phyloP scores from a whole-genome alignment of 1,139 yeast species.

The Pichia sp. region DNA sequence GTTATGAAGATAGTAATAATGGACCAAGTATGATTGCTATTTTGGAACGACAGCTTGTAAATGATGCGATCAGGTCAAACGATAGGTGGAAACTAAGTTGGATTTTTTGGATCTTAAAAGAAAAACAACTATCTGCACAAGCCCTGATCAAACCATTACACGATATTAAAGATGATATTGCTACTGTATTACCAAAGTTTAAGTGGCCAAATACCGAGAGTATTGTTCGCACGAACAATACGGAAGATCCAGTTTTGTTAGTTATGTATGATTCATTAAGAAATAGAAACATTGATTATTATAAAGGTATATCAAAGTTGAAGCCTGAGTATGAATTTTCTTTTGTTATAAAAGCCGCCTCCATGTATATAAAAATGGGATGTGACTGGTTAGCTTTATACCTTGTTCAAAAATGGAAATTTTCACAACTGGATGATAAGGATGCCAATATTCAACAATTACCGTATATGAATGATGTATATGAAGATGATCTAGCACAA shows the following conservation, averaged over 20 bases:
- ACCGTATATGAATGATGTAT: neutral
- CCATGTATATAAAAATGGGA: constrained; percentile 80
- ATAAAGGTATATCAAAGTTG: constrained; percentile 43
- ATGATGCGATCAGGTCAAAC: constrained; percentile 52
- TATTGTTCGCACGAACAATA: constrained; percentile 30
- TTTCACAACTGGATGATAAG: constrained; percentile 28
- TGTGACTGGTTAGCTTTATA: constrained; percentile 73
- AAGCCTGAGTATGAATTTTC: constrained; percentile 48
- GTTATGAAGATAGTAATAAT: constrained; percentile 52
- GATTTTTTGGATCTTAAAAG: constrained; percentile 63
- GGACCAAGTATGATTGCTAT: constrained; percentile 46
- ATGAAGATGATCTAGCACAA: neutral
- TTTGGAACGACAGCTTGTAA: constrained; percentile 48
- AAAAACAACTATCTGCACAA: constrained; percentile 52
- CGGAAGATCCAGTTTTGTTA: constrained; percentile 76
- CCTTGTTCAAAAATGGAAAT: constrained; percentile 63
- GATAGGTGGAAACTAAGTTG: constrained; percentile 83
- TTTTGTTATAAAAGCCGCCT: constrained; percentile 55
- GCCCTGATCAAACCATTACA: constrained; percentile 55
- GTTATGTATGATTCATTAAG: constrained; percentile 60
- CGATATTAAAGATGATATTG: constrained; percentile 33
- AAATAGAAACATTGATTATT: constrained; percentile 40
- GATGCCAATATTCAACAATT: neutral
- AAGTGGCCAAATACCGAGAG: constrained; percentile 29
- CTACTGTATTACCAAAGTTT: constrained; percentile 27